These are phyloP conservation scores for Mortierella sp. DNA, from an alignment of 371 early-diverging fungal genomes.

Conservation along the genomic window DNA sequence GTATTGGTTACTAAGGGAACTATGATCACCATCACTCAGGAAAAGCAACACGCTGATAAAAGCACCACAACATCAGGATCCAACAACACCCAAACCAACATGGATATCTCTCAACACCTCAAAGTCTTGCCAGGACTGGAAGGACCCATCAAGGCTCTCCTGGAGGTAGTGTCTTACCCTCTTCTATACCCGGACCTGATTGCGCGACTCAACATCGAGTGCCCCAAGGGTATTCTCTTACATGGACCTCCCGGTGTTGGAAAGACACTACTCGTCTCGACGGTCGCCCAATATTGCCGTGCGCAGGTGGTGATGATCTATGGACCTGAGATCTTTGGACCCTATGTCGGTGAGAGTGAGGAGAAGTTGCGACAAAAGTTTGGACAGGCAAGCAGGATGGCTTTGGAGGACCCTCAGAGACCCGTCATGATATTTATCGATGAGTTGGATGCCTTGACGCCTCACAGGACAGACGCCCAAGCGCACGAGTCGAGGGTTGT, in stretches of 20 bases:
- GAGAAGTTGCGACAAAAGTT: slow-evolving; percentile 88
- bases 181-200: slow-evolving; percentile 78
- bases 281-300: slow-evolving; percentile 70
- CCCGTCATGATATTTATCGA: slow-evolving; percentile 98
- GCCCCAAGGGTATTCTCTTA: slow-evolving; percentile 91
- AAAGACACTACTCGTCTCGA: slow-evolving; percentile 87
- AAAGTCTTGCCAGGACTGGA: slow-evolving; percentile 68
- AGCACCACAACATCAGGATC: slow-evolving; percentile 22
- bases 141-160: slow-evolving; percentile 74
- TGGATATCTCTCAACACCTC: slow-evolving; percentile 17
- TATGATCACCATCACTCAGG: slow-evolving; percentile 28
- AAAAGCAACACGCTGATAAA: slow-evolving; percentile 14
- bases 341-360: slow-evolving; percentile 97
- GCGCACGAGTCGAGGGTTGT: slow-evolving; percentile 93
- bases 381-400: slow-evolving; percentile 76
- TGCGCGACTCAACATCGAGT: slow-evolving; percentile 77
- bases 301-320: slow-evolving; percentile 78
- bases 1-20: slow-evolving; percentile 44
- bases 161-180: slow-evolving; percentile 87
- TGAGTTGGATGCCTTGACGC: slow-evolving; percentile 98
- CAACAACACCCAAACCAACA: background rate
- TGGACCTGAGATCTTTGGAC: slow-evolving; percentile 94
- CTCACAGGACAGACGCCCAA: slow-evolving; percentile 84
- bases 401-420: slow-evolving; percentile 45
- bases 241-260: slow-evolving; percentile 98